These are phyloP conservation scores for Cicer pinnatifidum DNA, from an alignment of 306 rosid genomes.

Conservation along the genomic window DNA sequence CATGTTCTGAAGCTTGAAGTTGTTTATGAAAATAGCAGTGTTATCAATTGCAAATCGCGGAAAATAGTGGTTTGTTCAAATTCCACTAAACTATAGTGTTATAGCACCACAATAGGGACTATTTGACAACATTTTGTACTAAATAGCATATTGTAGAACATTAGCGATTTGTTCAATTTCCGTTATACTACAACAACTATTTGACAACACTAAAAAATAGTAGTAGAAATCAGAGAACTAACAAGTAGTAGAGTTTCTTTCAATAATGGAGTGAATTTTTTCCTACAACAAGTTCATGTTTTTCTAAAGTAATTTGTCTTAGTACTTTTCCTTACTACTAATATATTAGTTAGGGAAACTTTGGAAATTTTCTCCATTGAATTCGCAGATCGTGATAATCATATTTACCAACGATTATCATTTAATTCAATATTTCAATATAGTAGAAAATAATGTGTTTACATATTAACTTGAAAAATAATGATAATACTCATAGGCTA, in stretches of 20 bases:
- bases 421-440: background rate
- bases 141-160: too few relatives aligned
- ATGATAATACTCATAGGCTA: background rate
- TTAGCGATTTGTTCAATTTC: too few relatives aligned
- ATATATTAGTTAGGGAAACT: too few relatives aligned
- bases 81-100: too few relatives aligned
- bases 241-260: constrained; percentile 12
- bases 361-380: background rate
- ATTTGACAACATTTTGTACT: too few relatives aligned
- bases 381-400: background rate
- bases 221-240: background rate
- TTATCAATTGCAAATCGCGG: too few relatives aligned
- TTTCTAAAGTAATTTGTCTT: too few relatives aligned
- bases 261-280: background rate
- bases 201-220: background rate
- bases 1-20: constrained; percentile 1
- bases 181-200: too few relatives aligned
- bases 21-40: background rate
- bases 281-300: too few relatives aligned
- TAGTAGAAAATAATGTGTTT: constrained; percentile 1
- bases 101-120: too few relatives aligned
- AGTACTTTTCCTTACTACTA: too few relatives aligned
- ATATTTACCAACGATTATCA: background rate
- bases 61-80: too few relatives aligned
- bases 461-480: background rate